Evolutionary conservation across 805 yeast species (phyloP), one percentile per base, ranked within the genome.

Genomic region (Torulaspora gathmanii): DNA sequence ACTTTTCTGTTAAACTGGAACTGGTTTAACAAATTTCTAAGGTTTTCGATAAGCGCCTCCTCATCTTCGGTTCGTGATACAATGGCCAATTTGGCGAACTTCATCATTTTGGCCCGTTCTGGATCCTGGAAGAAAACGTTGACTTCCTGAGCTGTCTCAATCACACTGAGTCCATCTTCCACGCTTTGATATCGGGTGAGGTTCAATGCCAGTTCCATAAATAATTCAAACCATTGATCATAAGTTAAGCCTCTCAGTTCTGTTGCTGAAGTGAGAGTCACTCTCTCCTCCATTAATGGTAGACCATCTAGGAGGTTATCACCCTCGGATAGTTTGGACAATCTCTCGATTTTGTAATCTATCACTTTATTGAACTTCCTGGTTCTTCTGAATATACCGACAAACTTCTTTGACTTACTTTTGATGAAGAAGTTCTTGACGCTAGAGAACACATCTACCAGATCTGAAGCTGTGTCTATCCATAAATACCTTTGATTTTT

Each of bases 211-310:
- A 84, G 80, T 56, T 83, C 84, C 78, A 89, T 82, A 56, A 89
- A 86, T 5, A 91, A 69, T 50, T 77, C 80, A 63, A 88, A 88
- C 99, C 99, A 93, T 29, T 75, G 75, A 30, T 83, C 85, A 61
- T 86, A 86, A 3, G 73, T 68, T 16, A 89, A 67, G 0, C 96
- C 96, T 46, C 95, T 72, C 57, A 84, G 86, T 55, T 77, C 82
- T 0, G 71, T 70, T 10, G 74, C 73, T 0, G 86, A 75, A 0
- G 80, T 75, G 33, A 67, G 49, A 4, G 67, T 63, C 3, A 70
- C 60, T 71, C 68, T 70, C 38, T 67, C 77, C 38, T 69, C 69
- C 59, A 67, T 58, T 11, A 64, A 43, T 1, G 69, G 69, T 27
- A 64, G 41, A 2, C 65, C 65, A 45, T 63, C 57, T 55, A 71